Conservation (phyloP, 805 yeast genomes). For the Dipodascus geniculatus region DNA sequence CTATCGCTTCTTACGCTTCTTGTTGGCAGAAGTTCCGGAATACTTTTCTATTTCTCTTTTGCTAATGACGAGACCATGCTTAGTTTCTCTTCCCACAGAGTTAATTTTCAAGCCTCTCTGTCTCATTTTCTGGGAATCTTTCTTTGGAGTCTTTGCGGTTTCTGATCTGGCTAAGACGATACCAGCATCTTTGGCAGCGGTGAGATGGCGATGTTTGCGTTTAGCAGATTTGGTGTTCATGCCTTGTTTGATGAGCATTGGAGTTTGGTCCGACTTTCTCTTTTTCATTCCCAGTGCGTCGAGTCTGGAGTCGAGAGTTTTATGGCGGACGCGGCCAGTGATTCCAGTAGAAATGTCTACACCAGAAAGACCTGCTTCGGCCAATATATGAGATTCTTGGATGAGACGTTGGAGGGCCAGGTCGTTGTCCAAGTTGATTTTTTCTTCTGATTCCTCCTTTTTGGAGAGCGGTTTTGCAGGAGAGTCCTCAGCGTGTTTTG, state of each 20-base stretch:
- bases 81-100: conserved; percentile 63
- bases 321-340: conserved; percentile 28
- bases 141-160: conserved; percentile 32
- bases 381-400: conserved; percentile 53
- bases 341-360: conserved; percentile 27
- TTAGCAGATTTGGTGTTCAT: conserved; percentile 44
- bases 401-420: conserved; percentile 54
- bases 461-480: conserved; percentile 4
- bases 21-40: neutral
- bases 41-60: conserved; percentile 43
- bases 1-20: neutral
- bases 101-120: conserved; percentile 72
- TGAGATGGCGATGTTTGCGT: conserved; percentile 39
- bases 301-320: conserved; percentile 26
- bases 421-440: conserved; percentile 50
- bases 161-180: conserved; percentile 54
- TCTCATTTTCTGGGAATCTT: conserved; percentile 31
- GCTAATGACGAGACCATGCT: conserved; percentile 66
- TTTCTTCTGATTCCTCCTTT: conserved; percentile 23
- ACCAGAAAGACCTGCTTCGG: conserved; percentile 23
- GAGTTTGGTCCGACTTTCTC: conserved; percentile 58
- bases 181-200: conserved; percentile 82
- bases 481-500: conserved; percentile 15
- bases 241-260: conserved; percentile 81
- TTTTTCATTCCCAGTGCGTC: conserved; percentile 22